Evolutionary conservation across 139 green algal genomes (phyloP).

Genomic region (Volvox africanus): DNA sequence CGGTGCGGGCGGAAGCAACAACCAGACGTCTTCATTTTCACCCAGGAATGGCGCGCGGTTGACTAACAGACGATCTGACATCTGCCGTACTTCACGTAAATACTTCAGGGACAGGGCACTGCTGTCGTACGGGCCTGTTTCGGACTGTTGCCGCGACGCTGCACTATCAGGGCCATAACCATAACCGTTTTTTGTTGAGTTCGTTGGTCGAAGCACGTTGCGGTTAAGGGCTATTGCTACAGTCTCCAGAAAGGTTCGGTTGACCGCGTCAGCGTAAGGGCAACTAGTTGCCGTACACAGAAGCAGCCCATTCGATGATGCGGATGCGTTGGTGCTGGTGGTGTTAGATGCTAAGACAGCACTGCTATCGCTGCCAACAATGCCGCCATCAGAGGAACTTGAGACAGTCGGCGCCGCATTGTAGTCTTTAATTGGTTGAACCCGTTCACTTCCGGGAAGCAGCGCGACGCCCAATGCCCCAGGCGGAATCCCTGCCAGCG

Average conservation of each 20-base stretch:
- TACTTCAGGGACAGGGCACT: not conserved
- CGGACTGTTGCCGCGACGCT: not conserved
- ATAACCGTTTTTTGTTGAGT: not conserved
- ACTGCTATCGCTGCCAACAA: not conserved
- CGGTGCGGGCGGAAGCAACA: not conserved
- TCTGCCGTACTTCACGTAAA: not conserved
- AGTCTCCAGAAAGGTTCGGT: not conserved
- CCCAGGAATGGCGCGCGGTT: constrained; percentile 13
- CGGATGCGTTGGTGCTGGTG: not conserved
- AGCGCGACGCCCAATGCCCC: not conserved
- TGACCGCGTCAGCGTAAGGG: not conserved
- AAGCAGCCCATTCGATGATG: not conserved
- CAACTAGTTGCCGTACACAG: not conserved
- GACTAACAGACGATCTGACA: not conserved
- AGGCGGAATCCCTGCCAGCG: not conserved
- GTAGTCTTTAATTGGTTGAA: not conserved
- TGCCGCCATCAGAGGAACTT: not conserved
- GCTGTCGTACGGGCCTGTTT: too few relatives aligned
- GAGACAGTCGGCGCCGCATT: not conserved
- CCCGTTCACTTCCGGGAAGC: not conserved
- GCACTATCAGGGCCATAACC: not conserved
- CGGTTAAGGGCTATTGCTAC: not conserved
- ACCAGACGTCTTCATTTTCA: not conserved
- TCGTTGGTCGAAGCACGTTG: not conserved
- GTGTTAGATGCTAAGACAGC: not conserved